phyloP scores from a whole-genome alignment of 192 early-diverging fungal genomes.

The Coemansia sp. region DNA sequence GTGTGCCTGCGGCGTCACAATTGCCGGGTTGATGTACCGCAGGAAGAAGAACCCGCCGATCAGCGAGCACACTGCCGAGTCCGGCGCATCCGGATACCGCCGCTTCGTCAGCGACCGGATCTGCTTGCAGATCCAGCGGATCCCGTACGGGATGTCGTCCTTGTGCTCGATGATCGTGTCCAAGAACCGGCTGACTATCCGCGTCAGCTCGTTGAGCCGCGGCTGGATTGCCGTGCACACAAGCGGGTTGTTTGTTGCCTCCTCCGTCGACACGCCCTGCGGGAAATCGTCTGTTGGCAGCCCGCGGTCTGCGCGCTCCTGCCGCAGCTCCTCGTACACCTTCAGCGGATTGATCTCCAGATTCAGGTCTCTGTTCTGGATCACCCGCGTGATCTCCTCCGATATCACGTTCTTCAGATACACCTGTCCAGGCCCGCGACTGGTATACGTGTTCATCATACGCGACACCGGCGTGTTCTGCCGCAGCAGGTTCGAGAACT shows the following conservation, averaged over 20 bases:
- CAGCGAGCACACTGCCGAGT: constrained; percentile 86
- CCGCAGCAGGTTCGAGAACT: constrained; percentile 84
- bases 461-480: constrained; percentile 97
- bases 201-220: constrained; percentile 76
- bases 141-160: constrained; percentile 90
- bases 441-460: constrained; percentile 97
- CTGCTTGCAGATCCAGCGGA: constrained; percentile 98
- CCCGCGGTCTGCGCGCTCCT: constrained; percentile 33
- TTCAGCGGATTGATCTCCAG: constrained; percentile 95
- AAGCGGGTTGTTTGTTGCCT: constrained; percentile 75
- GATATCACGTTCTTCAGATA: constrained; percentile 87
- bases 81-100: constrained; percentile 88
- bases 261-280: constrained; percentile 76
- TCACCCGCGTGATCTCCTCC: constrained; percentile 74
- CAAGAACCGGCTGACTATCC: constrained; percentile 83
- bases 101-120: constrained; percentile 89
- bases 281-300: constrained; percentile 59
- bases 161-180: constrained; percentile 80
- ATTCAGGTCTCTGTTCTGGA: constrained; percentile 79
- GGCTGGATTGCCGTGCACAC: constrained; percentile 86
- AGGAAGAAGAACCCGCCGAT: constrained; percentile 98
- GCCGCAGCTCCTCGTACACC: constrained; percentile 58
- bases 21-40: constrained; percentile 96
- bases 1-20: constrained; percentile 94
- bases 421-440: constrained; percentile 88